A percentile compares a stretch with the other conserved stretches of the same genome.
Evolutionary conservation across 2,329 filamentous ascomycete species (phyloP).

Genomic region (Microsporum audouinii): DNA sequence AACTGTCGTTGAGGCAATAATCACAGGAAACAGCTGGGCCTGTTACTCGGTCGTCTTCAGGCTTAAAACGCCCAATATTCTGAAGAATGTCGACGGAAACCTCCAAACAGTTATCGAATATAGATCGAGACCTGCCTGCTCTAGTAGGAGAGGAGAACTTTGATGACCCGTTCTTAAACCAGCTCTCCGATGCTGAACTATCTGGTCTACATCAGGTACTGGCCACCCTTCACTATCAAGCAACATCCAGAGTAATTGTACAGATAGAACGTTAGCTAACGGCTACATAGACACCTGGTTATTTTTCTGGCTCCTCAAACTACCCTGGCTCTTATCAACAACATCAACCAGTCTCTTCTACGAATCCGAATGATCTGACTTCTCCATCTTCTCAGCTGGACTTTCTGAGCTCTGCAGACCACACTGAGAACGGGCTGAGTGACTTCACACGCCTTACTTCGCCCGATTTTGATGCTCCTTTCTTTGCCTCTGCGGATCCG

Average conservation of each 20-base stretch:
- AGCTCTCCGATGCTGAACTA: background rate
- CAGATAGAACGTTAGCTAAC: background rate
- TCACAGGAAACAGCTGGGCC: background rate
- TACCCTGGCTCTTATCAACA: slow-evolving; percentile 1
- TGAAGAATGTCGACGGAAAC: background rate
- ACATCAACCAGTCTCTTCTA: background rate
- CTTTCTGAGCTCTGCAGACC: slow-evolving; percentile 24
- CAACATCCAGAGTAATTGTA: background rate
- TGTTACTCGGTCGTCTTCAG: background rate
- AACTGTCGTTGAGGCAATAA: background rate
- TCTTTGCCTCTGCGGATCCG: background rate
- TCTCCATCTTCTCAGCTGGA: slow-evolving; percentile 18
- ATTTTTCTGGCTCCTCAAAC: background rate
- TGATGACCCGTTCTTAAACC: slow-evolving; percentile 7
- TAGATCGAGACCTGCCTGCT: background rate
- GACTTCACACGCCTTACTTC: slow-evolving; percentile 9
- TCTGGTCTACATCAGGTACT: slow-evolving; percentile 2
- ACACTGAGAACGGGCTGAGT: slow-evolving; percentile 16
- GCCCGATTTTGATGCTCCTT: slow-evolving; percentile 3
- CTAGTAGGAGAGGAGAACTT: slow-evolving; percentile 7
- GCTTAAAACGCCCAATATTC: too few relatives aligned
- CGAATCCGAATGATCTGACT: slow-evolving; percentile 9
- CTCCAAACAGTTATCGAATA: background rate
- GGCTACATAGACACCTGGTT: background rate
- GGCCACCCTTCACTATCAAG: too few relatives aligned